phyloP scores from a whole-genome alignment of 2,329 filamentous ascomycete genomes.

The Hypoxylon sp. region DNA sequence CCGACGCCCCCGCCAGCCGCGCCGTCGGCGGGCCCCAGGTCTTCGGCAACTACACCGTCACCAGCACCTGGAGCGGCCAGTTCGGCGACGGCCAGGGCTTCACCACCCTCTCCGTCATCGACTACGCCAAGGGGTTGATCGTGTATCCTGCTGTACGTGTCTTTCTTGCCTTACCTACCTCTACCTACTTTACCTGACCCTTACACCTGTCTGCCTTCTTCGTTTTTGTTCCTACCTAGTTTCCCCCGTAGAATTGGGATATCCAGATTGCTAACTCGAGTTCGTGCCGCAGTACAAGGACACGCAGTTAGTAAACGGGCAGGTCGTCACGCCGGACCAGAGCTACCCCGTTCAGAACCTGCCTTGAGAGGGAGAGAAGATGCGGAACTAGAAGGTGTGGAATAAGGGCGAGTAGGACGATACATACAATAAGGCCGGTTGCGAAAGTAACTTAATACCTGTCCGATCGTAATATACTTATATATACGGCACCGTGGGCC shows the following conservation, averaged over 20 bases:
- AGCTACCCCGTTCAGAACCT: constrained; percentile 49
- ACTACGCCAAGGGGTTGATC: constrained; percentile 59
- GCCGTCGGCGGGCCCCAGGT: constrained; percentile 52
- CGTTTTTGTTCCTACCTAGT: no score
- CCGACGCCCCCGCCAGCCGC: constrained; percentile 52
- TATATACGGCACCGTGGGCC: neutral
- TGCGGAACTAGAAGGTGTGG: no score
- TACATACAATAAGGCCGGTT: neutral
- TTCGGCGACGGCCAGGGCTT: constrained; percentile 66
- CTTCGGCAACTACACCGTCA: constrained; percentile 65
- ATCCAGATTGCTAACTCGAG: constrained; percentile 4
- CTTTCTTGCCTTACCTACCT: no score
- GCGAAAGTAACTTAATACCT: constrained; percentile 2
- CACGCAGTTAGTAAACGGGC: constrained; percentile 58
- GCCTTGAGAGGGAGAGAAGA: constrained; percentile 7
- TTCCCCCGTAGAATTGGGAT: no score
- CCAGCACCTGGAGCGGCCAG: constrained; percentile 68
- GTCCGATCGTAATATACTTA: neutral
- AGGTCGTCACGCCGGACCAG: constrained; percentile 63
- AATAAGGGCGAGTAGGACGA: no score
- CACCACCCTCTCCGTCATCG: constrained; percentile 65
- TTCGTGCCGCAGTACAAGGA: constrained; percentile 61
- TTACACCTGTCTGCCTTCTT: neutral
- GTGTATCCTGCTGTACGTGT: constrained; percentile 58
- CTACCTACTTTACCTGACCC: no score